Conservation (phyloP, 208 protist genomes). For the Novymonas esmeraldas region DNA sequence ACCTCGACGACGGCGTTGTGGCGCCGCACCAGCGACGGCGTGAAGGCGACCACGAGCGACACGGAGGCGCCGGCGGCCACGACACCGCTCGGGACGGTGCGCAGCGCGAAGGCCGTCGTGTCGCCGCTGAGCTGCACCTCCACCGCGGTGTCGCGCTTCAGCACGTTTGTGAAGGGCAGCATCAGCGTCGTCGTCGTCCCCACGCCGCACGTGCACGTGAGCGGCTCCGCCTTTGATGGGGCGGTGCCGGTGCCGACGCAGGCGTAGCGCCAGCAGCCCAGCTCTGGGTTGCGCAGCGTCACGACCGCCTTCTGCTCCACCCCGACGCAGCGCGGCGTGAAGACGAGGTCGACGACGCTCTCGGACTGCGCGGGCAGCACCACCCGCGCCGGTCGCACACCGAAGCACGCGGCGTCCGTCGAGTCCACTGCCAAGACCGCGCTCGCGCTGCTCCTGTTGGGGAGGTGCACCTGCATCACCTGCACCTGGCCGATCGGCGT, state of each 20-base stretch:
- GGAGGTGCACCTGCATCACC: constrained; percentile 60
- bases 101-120: constrained; percentile 41
- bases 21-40: constrained; percentile 61
- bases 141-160: constrained; percentile 50
- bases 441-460: constrained; percentile 71
- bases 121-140: constrained; percentile 36
- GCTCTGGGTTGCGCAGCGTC: constrained; percentile 56
- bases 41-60: constrained; percentile 67
- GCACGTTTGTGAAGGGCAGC: constrained; percentile 80
- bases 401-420: constrained; percentile 71
- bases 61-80: constrained; percentile 48
- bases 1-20: constrained; percentile 66
- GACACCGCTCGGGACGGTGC: constrained; percentile 10
- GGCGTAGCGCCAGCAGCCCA: constrained; percentile 85
- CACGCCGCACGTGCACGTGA: constrained; percentile 55
- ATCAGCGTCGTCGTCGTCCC: constrained; percentile 38
- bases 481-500: constrained; percentile 69
- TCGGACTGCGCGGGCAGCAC: constrained; percentile 58
- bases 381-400: constrained; percentile 41
- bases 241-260: constrained; percentile 66
- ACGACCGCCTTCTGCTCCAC: constrained; percentile 57
- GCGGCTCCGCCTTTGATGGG: constrained; percentile 52
- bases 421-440: constrained; percentile 60
- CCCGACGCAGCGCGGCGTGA: constrained; percentile 77
- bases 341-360: constrained; percentile 65